Evolutionary conservation across 2,329 filamentous ascomycete species (phyloP).

Genomic region (Fusarium oligoseptatum): DNA sequence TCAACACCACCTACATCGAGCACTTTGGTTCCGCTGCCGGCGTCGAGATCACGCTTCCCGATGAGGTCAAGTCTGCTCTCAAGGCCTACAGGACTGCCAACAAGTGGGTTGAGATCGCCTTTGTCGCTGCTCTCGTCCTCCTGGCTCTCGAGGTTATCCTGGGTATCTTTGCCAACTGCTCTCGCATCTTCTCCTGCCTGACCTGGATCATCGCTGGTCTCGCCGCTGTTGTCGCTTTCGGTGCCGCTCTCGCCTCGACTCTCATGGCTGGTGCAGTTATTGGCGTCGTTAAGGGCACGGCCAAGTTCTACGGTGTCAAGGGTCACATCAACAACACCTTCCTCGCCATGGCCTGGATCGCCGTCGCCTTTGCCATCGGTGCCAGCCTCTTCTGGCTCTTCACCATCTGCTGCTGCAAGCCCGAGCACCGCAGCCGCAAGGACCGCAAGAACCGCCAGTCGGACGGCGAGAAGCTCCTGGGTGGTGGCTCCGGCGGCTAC

Average conservation of each 20-base stretch:
- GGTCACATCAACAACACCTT: constrained; percentile 76
- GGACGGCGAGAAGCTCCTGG: constrained; percentile 66
- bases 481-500: constrained; percentile 57
- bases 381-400: constrained; percentile 92
- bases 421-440: constrained; percentile 49
- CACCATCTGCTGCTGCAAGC: constrained; percentile 84
- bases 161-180: constrained; percentile 87
- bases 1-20: constrained; percentile 72
- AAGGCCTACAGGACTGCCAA: constrained; percentile 79
- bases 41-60: constrained; percentile 74
- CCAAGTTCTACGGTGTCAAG: constrained; percentile 79
- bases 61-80: constrained; percentile 75
- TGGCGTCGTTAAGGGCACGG: constrained; percentile 63
- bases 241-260: constrained; percentile 79
- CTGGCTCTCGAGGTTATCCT: constrained; percentile 80
- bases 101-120: constrained; percentile 87
- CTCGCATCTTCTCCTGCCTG: constrained; percentile 82
- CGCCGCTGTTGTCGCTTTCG: constrained; percentile 67
- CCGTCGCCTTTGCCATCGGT: constrained; percentile 79
- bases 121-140: constrained; percentile 78
- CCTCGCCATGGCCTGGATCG: constrained; percentile 82
- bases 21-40: constrained; percentile 55
- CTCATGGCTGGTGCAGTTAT: constrained; percentile 79
- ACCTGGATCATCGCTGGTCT: constrained; percentile 82
- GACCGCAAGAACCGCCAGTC: constrained; percentile 52